Conservation (phyloP, 2,329 filamentous ascomycete genomes). For the Dactylellina cionopaga region DNA sequence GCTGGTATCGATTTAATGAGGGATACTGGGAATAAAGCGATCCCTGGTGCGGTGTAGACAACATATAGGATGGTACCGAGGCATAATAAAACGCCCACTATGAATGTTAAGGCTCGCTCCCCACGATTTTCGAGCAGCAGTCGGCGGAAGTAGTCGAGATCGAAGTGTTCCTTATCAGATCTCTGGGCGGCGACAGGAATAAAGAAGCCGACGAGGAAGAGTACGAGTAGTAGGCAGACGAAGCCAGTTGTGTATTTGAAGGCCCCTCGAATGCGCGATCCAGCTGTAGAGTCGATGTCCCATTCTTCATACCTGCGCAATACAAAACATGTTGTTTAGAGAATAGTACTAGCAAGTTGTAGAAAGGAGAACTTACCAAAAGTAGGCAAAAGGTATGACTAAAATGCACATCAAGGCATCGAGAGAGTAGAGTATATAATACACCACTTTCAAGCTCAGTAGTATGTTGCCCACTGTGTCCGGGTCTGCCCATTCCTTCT, state of each 20-base stretch:
- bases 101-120: slow-evolving; percentile 90
- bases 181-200: slow-evolving; percentile 79
- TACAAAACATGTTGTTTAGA: neutral
- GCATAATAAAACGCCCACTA: slow-evolving; percentile 85
- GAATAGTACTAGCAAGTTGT: neutral
- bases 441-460: slow-evolving; percentile 83
- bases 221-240: slow-evolving; percentile 77
- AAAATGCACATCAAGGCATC: slow-evolving; percentile 89
- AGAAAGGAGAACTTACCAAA: slow-evolving; percentile 68
- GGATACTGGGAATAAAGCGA: slow-evolving; percentile 87
- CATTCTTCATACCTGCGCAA: slow-evolving; percentile 89
- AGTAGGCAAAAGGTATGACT: slow-evolving; percentile 94
- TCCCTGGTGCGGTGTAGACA: slow-evolving; percentile 85
- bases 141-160: slow-evolving; percentile 90
- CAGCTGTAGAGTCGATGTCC: slow-evolving; percentile 76
- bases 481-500: slow-evolving; percentile 95
- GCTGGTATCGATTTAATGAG: slow-evolving; percentile 92
- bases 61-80: slow-evolving; percentile 86
- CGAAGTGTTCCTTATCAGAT: slow-evolving; percentile 71
- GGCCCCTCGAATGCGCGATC: slow-evolving; percentile 79
- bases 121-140: slow-evolving; percentile 86
- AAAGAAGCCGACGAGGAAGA: slow-evolving; percentile 95
- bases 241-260: slow-evolving; percentile 91
- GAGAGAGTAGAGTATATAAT: slow-evolving; percentile 90
- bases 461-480: slow-evolving; percentile 80